Evolutionary conservation across 495 filamentous ascomycete species (phyloP).

Genomic region (Aspergillus panamensis): DNA sequence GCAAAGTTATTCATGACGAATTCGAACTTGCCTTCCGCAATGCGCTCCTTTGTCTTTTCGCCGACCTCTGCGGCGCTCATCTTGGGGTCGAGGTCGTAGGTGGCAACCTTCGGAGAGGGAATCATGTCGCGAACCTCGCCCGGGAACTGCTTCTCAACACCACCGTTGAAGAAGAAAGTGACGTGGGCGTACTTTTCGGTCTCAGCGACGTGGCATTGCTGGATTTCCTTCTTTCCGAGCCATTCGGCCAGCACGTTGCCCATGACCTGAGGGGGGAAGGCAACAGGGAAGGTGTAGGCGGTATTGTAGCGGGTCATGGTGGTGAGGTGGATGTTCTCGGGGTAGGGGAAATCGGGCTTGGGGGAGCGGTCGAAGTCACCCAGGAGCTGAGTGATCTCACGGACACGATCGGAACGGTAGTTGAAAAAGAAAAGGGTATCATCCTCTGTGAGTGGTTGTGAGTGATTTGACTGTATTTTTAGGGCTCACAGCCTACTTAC

Average conservation of each 20-base stretch:
- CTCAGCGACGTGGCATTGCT: conserved; percentile 95
- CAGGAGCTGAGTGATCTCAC: conserved; percentile 92
- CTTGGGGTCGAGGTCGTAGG: conserved; percentile 92
- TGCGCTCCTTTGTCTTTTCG: conserved; percentile 78
- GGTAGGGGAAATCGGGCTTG: conserved; percentile 87
- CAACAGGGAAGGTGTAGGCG: conserved; percentile 88
- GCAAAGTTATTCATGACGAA: conserved; percentile 99
- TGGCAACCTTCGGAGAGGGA: conserved; percentile 74
- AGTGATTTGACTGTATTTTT: conserved; percentile 13
- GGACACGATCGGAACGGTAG: conserved; percentile 97
- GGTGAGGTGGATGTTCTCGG: conserved; percentile 82
- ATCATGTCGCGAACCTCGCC: conserved; percentile 82
- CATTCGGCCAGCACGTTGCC: conserved; percentile 95
- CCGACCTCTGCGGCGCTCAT: conserved; percentile 92
- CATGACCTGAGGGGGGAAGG: conserved; percentile 94
- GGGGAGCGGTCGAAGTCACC: conserved; percentile 89
- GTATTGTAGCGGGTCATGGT: conserved; percentile 99
- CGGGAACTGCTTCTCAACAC: conserved; percentile 93
- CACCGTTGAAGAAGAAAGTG: conserved; percentile 99
- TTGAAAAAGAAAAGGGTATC: conserved; percentile 99
- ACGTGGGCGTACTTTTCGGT: conserved; percentile 99
- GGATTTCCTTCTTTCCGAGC: conserved; percentile 78
- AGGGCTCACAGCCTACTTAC: conserved; percentile 39
- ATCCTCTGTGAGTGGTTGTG: conserved; percentile 52
- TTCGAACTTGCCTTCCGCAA: conserved; percentile 75